phyloP scores from a whole-genome alignment of 208 protist genomes.

The Porcisia hertigi region DNA sequence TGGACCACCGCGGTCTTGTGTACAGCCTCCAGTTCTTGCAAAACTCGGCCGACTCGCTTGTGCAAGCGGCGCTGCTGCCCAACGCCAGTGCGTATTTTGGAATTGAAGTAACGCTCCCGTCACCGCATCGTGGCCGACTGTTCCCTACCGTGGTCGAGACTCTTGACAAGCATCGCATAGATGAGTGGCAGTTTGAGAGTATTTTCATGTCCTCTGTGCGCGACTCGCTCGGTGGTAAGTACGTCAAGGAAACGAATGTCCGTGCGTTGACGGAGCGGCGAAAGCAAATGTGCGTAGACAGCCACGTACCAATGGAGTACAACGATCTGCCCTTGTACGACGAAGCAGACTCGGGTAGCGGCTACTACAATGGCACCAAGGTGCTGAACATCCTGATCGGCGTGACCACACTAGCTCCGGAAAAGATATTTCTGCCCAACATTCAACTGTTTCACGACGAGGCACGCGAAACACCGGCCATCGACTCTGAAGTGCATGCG shows the following conservation, averaged over 20 bases:
- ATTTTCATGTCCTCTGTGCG: slow-evolving; percentile 34
- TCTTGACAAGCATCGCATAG: slow-evolving; percentile 19
- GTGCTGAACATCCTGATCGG: slow-evolving; percentile 64
- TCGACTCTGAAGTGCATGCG: slow-evolving; percentile 16
- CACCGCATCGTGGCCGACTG: slow-evolving; percentile 36
- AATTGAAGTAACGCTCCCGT: slow-evolving; percentile 33
- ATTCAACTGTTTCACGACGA: slow-evolving; percentile 37
- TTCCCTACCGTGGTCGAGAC: slow-evolving; percentile 71
- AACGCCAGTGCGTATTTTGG: slow-evolving; percentile 41
- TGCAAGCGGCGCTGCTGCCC: slow-evolving; percentile 53
- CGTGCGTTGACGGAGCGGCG: slow-evolving; percentile 27
- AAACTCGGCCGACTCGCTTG: slow-evolving; percentile 54
- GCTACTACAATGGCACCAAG: slow-evolving; percentile 40
- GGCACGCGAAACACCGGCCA: slow-evolving; percentile 8
- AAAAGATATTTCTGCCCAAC: slow-evolving; percentile 33
- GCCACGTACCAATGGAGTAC: slow-evolving; percentile 34
- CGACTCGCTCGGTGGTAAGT: slow-evolving; percentile 30
- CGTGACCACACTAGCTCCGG: slow-evolving; percentile 47
- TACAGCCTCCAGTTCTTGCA: slow-evolving; percentile 73
- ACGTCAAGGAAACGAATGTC: slow-evolving; percentile 23
- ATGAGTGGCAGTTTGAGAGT: slow-evolving; percentile 24
- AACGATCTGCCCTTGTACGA: slow-evolving; percentile 45
- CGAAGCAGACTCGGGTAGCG: slow-evolving; percentile 38
- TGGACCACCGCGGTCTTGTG: slow-evolving; percentile 79
- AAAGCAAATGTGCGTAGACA: slow-evolving; percentile 35